Percentiles rank a stretch among this genome's conserved stretches.
These are phyloP conservation scores for Diaporthe vexans DNA, from an alignment of 2,329 filamentous ascomycete species.

Conservation along the genomic window DNA sequence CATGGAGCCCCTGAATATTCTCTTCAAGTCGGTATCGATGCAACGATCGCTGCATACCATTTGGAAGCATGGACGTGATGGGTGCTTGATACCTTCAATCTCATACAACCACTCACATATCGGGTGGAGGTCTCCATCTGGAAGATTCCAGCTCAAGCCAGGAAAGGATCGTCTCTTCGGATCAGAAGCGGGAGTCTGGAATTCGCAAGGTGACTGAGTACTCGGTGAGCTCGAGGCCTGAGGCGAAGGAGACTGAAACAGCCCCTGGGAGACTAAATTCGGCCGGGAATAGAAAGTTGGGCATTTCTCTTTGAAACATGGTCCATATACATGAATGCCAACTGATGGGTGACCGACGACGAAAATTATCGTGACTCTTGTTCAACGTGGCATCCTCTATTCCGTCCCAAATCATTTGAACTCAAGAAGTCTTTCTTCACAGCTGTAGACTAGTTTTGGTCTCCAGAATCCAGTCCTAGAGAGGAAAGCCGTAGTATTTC, in stretches of 20 bases:
- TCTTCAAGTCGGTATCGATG: not conserved
- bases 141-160: not conserved
- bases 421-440: not conserved
- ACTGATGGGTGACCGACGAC: too few species aligned
- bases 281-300: not conserved
- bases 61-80: not conserved
- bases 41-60: not conserved
- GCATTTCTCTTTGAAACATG: not conserved
- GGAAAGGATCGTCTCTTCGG: not conserved
- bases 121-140: not conserved
- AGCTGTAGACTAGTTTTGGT: too few species aligned
- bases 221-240: not conserved
- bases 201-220: constrained; percentile 1
- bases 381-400: not conserved
- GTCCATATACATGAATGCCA: too few species aligned
- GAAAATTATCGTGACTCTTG: not conserved
- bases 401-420: not conserved
- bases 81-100: not conserved
- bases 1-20: not conserved
- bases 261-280: not conserved
- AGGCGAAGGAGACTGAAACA: too few species aligned
- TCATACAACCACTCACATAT: not conserved
- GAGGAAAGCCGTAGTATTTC: too few species aligned
- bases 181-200: not conserved
- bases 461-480: too few species aligned